Base-by-base conservation (phyloP, 768 basidiomycete genomes). In the Suillus variegatus region DNA sequence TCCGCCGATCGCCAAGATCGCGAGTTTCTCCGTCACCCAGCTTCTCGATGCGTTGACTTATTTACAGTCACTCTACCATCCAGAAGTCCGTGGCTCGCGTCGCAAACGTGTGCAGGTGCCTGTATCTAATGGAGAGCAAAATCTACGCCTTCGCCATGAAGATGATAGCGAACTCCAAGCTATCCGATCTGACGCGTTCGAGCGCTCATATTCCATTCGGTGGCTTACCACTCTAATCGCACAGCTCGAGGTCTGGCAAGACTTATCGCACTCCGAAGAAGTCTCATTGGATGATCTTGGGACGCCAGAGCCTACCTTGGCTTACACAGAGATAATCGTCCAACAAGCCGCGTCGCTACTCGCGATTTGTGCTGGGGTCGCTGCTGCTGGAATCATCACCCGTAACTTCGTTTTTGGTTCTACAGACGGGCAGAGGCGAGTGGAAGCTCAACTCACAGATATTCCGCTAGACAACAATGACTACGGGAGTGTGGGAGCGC, bases 141-240 rank as follows among this genome's bases (percentile, higher is more conserved):
- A 57, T 13, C 6, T 6, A 16, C 8, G 25, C 40, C 22, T 44
- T 36, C 43, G 20, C 10, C 46, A 54, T 35, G n/a, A 65, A 60
- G 25, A 62, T 60, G 52, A 56, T 52, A 49, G 60, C 51, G 61
- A 69, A n/a, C 44, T 74, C 25, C 78, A 80, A 22, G 67, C 73
- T 14, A 68, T 86, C 28, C 81, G 84, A 54, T 75, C 77, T 0
- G 92, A 95, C 71, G 63, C 79, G 1, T 94, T 90, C 73, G 94
- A 95, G 75, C 84, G 89, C 10, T 74, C 84, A 1, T 88, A 88
- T 62, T 82, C 88, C 0, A 82, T 93, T 4, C 85, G 83, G 65
- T 96, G 94, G 94, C 81, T 95, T 16, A 91, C 86, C 5, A 79
- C 84, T 3, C 81, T 95, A 58, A 77, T 94, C 36, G 75, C 81